Percentiles rank a stretch among this genome's conserved stretches.
These are phyloP conservation scores for Ampelocalamus luodianensis DNA, from an alignment of 176 grass and related monocot species.

Conservation along the genomic window DNA sequence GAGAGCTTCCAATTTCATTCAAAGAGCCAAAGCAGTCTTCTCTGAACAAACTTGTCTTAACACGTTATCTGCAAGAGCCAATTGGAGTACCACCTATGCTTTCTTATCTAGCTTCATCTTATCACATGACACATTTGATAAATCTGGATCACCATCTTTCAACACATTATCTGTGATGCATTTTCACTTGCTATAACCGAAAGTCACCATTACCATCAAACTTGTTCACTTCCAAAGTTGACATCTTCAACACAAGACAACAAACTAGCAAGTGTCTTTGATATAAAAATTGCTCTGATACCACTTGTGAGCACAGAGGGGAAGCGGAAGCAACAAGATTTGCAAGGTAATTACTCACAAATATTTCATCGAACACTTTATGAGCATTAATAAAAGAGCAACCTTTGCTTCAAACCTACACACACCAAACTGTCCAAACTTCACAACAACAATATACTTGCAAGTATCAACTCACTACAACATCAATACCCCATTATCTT, in stretches of 20 bases:
- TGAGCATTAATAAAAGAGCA: not conserved
- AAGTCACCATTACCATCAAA: constrained; percentile 3
- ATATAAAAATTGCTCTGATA: not conserved
- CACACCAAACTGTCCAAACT: not conserved
- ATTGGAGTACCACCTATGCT: not conserved
- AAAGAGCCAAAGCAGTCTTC: not conserved
- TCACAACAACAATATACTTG: not conserved
- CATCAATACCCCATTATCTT: not conserved
- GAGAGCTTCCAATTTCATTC: not conserved
- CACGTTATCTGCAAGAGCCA: not conserved
- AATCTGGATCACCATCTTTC: not conserved
- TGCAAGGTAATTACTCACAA: too few relatives aligned
- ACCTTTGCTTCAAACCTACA: not conserved
- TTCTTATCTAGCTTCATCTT: not conserved
- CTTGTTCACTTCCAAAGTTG: not conserved
- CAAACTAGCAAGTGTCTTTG: not conserved
- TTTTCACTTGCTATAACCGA: not conserved
- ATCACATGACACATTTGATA: not conserved
- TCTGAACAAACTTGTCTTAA: not conserved
- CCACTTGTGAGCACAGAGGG: not conserved
- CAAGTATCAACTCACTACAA: not conserved
- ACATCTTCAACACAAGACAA: not conserved
- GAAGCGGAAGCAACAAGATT: not conserved
- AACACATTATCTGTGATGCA: not conserved
- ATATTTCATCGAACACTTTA: not conserved